Evolutionary conservation across 2,329 filamentous ascomycete genomes (phyloP).

Genomic region (Apiospora koreana): DNA sequence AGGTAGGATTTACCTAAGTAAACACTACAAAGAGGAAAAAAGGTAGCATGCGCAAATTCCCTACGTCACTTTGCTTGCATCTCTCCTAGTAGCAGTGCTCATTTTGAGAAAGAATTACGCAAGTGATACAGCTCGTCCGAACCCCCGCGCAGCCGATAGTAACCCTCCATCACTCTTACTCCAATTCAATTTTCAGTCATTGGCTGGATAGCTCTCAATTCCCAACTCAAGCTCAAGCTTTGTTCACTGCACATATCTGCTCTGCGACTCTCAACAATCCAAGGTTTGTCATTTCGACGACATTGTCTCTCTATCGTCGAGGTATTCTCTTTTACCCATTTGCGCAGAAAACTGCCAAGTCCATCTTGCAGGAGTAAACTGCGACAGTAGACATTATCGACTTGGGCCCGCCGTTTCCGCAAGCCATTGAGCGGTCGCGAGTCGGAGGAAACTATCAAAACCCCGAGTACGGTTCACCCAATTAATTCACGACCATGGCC

Average conservation of each 20-base stretch:
- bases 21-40: background rate
- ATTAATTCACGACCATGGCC: conserved; percentile 39
- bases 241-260: background rate
- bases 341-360: background rate
- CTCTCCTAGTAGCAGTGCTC: background rate
- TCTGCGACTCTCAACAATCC: background rate
- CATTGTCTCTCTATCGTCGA: background rate
- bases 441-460: background rate
- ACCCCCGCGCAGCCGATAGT: background rate
- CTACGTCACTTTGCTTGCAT: background rate
- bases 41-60: background rate
- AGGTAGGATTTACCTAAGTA: no score
- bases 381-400: background rate
- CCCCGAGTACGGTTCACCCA: background rate
- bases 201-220: background rate
- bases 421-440: background rate
- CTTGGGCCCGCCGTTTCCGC: background rate
- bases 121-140: background rate
- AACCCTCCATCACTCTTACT: conserved; percentile 4
- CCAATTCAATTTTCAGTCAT: conserved; percentile 7
- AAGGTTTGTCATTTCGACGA: background rate
- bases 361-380: background rate
- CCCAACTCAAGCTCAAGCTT: background rate
- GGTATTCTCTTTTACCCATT: background rate
- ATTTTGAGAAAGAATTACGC: background rate